A percentile compares a stretch with the other conserved stretches of the same genome.
These are phyloP conservation scores for Xenoacremonium recifei DNA, from an alignment of 2,329 filamentous ascomycete genomes.

Conservation along the genomic window DNA sequence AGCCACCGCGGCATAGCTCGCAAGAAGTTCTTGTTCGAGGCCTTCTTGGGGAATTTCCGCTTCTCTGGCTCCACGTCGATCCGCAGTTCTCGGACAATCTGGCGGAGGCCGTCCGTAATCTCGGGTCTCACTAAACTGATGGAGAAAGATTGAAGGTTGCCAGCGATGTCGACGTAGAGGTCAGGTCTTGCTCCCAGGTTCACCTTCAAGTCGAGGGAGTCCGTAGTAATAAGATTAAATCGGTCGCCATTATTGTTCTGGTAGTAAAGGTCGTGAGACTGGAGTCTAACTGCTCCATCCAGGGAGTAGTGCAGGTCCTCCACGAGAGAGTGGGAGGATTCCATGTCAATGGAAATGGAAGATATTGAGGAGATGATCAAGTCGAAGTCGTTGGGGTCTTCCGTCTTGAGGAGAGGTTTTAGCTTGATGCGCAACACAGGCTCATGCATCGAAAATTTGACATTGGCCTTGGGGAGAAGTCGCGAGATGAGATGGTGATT, in stretches of 20 bases:
- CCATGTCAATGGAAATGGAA: slow-evolving; percentile 86
- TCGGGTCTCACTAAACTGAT: slow-evolving; percentile 88
- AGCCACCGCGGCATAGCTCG: slow-evolving; percentile 82
- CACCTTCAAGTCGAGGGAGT: slow-evolving; percentile 82
- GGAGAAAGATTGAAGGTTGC: slow-evolving; percentile 81
- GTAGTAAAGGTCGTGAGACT: slow-evolving; percentile 90
- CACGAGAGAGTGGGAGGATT: slow-evolving; percentile 88
- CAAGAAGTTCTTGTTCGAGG: slow-evolving; percentile 65
- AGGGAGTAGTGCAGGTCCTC: slow-evolving; percentile 86
- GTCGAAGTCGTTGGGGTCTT: slow-evolving; percentile 80
- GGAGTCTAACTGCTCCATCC: slow-evolving; percentile 75
- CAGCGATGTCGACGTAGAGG: slow-evolving; percentile 76
- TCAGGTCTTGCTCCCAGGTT: slow-evolving; percentile 84
- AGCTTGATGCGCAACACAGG: slow-evolving; percentile 88
- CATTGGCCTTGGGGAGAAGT: slow-evolving; percentile 87
- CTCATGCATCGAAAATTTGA: slow-evolving; percentile 96
- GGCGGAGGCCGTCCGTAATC: slow-evolving; percentile 86
- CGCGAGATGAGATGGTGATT: slow-evolving; percentile 75
- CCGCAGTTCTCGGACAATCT: slow-evolving; percentile 83
- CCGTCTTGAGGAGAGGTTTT: slow-evolving; percentile 67
- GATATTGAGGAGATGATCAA: slow-evolving; percentile 94
- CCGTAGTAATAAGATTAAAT: slow-evolving; percentile 84
- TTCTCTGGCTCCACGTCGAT: slow-evolving; percentile 65
- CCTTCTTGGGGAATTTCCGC: slow-evolving; percentile 45
- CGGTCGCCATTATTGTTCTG: slow-evolving; percentile 80